Conservation (phyloP, 2,329 filamentous ascomycete genomes). For the Neocatenulostroma microsporum region DNA sequence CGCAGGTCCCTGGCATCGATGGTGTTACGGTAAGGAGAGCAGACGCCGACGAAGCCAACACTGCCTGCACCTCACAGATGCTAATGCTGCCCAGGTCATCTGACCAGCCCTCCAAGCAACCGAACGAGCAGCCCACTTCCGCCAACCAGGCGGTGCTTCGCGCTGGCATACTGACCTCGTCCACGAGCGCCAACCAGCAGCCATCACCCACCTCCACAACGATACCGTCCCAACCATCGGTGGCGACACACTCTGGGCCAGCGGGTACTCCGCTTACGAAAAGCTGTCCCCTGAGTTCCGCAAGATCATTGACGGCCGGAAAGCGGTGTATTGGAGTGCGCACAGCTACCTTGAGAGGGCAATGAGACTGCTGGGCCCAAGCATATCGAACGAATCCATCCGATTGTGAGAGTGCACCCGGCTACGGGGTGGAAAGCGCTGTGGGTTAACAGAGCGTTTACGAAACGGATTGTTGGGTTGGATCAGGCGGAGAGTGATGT, state of each 20-base stretch:
- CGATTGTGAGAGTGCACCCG: constrained; percentile 62
- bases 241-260: constrained; percentile 66
- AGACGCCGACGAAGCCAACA: too few relatives aligned
- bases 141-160: constrained; percentile 63
- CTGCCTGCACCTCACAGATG: constrained; percentile 37
- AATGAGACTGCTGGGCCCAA: constrained; percentile 55
- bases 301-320: constrained; percentile 59
- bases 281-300: constrained; percentile 65
- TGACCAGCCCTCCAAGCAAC: constrained; percentile 62
- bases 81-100: constrained; percentile 41
- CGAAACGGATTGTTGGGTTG: constrained; percentile 58
- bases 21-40: constrained; percentile 39
- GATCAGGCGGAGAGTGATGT: constrained; percentile 62
- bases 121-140: constrained; percentile 54
- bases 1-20: constrained; percentile 59
- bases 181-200: constrained; percentile 62
- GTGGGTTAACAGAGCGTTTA: constrained; percentile 65
- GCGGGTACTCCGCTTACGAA: constrained; percentile 63
- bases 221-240: constrained; percentile 54
- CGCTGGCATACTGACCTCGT: constrained; percentile 63
- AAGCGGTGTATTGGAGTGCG: constrained; percentile 58
- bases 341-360: constrained; percentile 60
- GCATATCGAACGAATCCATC: constrained; percentile 58
- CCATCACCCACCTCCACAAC: constrained; percentile 32
- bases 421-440: constrained; percentile 67